phyloP scores from a whole-genome alignment of 1,284 basidiomycete genomes.

The Sanghuangporus weigelae region DNA sequence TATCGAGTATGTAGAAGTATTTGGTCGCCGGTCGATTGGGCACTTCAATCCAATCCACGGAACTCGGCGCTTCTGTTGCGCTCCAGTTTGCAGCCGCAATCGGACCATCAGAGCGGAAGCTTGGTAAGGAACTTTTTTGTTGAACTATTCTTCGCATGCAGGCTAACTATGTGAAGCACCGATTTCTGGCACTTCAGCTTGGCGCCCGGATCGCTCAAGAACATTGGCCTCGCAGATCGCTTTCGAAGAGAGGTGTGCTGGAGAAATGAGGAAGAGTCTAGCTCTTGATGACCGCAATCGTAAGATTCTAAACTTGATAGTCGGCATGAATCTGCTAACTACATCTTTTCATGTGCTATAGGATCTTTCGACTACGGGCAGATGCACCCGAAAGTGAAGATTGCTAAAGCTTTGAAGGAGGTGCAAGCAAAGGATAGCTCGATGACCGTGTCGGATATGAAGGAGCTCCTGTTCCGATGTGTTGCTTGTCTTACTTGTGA shows the following conservation, averaged over 20 bases:
- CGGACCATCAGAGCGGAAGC: slow-evolving; percentile 73
- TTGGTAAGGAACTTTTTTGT: slow-evolving; percentile 42
- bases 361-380: not conserved
- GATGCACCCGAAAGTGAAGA: slow-evolving; percentile 51
- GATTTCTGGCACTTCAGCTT: slow-evolving; percentile 48
- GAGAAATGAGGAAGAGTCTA: slow-evolving; percentile 75
- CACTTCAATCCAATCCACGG: slow-evolving; percentile 66
- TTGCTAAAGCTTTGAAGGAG: slow-evolving; percentile 62
- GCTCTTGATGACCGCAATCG: not conserved
- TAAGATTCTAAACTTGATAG: not conserved
- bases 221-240: slow-evolving; percentile 75
- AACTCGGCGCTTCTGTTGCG: slow-evolving; percentile 87
- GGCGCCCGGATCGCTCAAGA: slow-evolving; percentile 74
- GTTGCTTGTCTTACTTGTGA: slow-evolving; percentile 75
- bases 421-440: slow-evolving; percentile 68
- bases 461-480: slow-evolving; percentile 83
- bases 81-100: slow-evolving; percentile 79
- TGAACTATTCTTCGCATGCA: too few species aligned
- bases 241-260: slow-evolving; percentile 80
- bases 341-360: not conserved
- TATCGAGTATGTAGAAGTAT: slow-evolving; percentile 58
- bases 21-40: slow-evolving; percentile 68
- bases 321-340: not conserved
- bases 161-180: slow-evolving; percentile 40
- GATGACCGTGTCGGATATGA: slow-evolving; percentile 75